These are phyloP conservation scores for Coprinellus micaceus DNA, from an alignment of 768 basidiomycete genomes.

Conservation along the genomic window DNA sequence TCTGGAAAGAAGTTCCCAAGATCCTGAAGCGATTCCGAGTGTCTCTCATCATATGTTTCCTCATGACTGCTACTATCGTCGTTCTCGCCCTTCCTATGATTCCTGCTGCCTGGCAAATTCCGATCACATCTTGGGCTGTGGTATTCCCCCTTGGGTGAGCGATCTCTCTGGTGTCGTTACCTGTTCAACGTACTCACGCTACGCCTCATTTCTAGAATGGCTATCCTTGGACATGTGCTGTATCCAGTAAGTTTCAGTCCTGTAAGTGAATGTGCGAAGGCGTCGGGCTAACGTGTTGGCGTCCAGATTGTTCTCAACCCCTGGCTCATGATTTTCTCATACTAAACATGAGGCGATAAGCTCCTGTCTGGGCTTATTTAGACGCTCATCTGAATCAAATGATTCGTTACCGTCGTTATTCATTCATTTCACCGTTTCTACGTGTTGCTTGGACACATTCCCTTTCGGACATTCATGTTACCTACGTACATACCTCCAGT, in stretches of 20 bases:
- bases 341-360: constrained; percentile 23
- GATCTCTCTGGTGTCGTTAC: no score
- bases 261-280: not conserved
- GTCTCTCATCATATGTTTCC: constrained; percentile 52
- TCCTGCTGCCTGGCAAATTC: constrained; percentile 62
- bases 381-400: not conserved
- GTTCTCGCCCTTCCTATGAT: constrained; percentile 53
- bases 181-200: no score
- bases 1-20: constrained; percentile 85
- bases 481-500: no score
- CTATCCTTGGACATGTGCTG: constrained; percentile 61
- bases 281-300: constrained; percentile 5
- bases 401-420: no score
- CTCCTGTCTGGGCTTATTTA: not conserved
- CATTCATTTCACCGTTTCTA: no score
- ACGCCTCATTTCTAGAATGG: constrained; percentile 40
- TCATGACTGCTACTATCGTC: constrained; percentile 50
- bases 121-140: constrained; percentile 65
- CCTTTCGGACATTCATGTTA: no score
- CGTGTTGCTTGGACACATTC: no score
- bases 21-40: constrained; percentile 79
- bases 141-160: constrained; percentile 70
- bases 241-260: constrained; percentile 55
- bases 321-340: constrained; percentile 83
- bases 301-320: constrained; percentile 77